Base-by-base conservation (phyloP, 202 grass and related monocot species). In the Carex arenaria region DNA sequence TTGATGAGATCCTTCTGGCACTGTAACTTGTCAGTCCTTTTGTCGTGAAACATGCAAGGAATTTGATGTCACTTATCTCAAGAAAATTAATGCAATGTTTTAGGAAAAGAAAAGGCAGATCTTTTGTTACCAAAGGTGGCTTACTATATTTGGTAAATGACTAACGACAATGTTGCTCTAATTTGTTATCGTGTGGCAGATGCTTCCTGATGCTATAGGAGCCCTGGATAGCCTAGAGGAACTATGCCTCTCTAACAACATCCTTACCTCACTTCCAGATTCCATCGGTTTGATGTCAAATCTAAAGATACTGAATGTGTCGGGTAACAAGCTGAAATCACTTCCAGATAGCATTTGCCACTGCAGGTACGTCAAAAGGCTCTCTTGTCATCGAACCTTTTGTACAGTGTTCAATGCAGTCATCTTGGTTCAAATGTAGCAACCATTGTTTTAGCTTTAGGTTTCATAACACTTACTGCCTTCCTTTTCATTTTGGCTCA, bases 331-430 rank as follows among this genome's bases (percentile, higher is more conserved):
- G 85, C 91, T 99, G 56, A 94, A 91, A 66, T 87, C 86, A 80
- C 67, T 99, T 36, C 93, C 96, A 84, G 96, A 98, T 89, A 98
- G 91, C 87, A 93, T 98, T 83, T 92, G 90, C 78, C 93, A 93
- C 63, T 98, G 96, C 88, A 95, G 91, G 96, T 98, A 90, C 1
- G 61, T 82, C 4, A 34, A 69, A 53, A 69, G 13, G 40, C 18
- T 19, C 43, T 14, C 7, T 30, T 66, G 10, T 78, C 53, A 60
- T 60, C 40, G 17, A 2, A 38, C 18, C 54, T 36, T 78, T 20
- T 60, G 8, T 76, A 56, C 51, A n/a, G 28, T 72, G 5, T 76
- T 28, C 15, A 30, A 36, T 76, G 72, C 51, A 34, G 13, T 54
- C 2, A 1, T 76, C 15, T 15, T 76, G 49, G 26, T 76, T 57